Evolutionary conservation across 192 early-diverging fungal species (phyloP), one percentile per base, ranked within the genome.

Genomic region (Backusella macrospora): DNA sequence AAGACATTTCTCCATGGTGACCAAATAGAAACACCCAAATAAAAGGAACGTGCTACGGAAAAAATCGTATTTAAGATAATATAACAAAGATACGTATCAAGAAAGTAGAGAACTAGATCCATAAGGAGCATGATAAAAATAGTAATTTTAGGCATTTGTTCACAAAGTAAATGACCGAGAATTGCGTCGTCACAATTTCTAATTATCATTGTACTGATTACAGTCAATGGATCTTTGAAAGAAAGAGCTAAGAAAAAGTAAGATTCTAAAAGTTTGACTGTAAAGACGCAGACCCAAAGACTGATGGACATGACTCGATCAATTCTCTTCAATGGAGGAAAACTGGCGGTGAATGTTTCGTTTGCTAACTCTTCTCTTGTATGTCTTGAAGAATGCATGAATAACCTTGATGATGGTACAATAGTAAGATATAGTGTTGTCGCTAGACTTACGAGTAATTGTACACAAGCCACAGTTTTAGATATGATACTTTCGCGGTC

Each of bases 21-120:
- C 91, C 92, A 92, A 73, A 92, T 91, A 12, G 93, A 94, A 26
- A 94, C 84, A 21, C 92, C 94, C 6, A 92, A 86, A 48, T 90
- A 87, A 66, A 95, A 92, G 6, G 92, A 89, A 52, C 88, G 86
- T 37, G 85, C 86, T 29, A 94, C 91, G 4, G 93, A 94, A 62
- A 95, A 92, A 49, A 91, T 72, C 1, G 93, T 92, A 76, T 91
- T 92, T 92, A 92, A 94, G 47, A 94, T 92, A 29, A 93, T 90
- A 70, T 93, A 95, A 93, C 94, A 95, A 72, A 95, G 84, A 72
- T 95, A 95, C 0, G 94, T 95, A 68, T 94, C 93, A 49, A 94
- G 76, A 75, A 95, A 95, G 77, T 90, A 94, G 14, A 95, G 87
- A 12, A 90, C 82, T 62, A 93, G 73, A 65, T 92, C 89, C 26